Base-by-base conservation (phyloP, 257 asterid species). In the Orobanche coerulescens region DNA sequence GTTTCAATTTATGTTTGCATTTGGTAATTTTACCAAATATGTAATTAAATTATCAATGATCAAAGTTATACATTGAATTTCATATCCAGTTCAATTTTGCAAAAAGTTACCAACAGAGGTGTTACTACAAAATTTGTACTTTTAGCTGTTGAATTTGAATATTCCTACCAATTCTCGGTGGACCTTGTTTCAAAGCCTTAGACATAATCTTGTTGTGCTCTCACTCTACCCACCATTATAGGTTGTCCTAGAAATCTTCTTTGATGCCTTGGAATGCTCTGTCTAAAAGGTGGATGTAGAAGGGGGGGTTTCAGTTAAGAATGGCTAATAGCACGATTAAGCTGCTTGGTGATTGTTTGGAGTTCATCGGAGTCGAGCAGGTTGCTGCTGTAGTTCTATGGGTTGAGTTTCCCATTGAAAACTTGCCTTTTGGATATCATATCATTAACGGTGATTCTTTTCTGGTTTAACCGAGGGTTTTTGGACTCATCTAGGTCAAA, bases 281-380 rank as follows among this genome's bases (percentile, higher is more conserved):
- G 43, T 73, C 76, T 3, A 85, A 42, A 2, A 77, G 70, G 4
- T 67, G 73, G 34, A 57, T 71, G 58, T 71, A 75, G 65, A 71
- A 69, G 6, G 88, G 80, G 11, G 82, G 74, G 24, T 39, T 76
- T 33, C 66, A n/a, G n/a, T n/a, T n/a, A n/a, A n/a, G n/a, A n/a
- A n/a, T n/a, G n/a, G 13, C 68, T 75, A 6, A 87, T 74, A 23
- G 91, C 81, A 0, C 71, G 78, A 62, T 84, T 81, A 12, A 87
- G 87, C 56, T 79, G 87, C 66, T 67, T 81, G 53, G 82, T 68
- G 50, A 82, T 67, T 4, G 82, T 67, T 64, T 79, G 72, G 59
- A 82, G 83, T 67, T 85, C 89, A 5, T 47, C 81, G 0, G 83
- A 81, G 71, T 88, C 90, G 20, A 79, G 86, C 44, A 88, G 84